phyloP scores from a whole-genome alignment of 208 protist species.

The Leishmania tropica region DNA sequence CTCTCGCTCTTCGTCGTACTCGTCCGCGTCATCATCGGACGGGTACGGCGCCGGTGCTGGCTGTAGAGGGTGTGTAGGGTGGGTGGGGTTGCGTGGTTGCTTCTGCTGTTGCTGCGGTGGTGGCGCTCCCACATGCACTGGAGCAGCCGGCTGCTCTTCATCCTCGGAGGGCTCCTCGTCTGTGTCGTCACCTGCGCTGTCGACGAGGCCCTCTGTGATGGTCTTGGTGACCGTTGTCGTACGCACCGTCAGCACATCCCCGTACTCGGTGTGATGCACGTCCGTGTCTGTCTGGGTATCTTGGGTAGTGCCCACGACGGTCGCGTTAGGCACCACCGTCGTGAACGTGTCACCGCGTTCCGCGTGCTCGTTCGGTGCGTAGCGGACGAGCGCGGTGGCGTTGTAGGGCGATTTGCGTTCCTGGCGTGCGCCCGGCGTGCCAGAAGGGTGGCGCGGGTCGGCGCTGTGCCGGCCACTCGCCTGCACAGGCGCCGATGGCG shows the following conservation, averaged over 20 bases:
- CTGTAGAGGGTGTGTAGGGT: background rate
- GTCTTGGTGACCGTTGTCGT: constrained; percentile 75
- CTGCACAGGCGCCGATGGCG: constrained; percentile 6
- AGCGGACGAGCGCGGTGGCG: constrained; percentile 23
- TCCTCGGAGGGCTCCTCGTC: constrained; percentile 36
- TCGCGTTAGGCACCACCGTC: constrained; percentile 50
- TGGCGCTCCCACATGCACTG: background rate
- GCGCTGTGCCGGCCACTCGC: background rate
- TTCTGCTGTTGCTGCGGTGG: background rate
- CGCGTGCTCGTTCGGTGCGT: constrained; percentile 31
- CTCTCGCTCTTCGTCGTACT: background rate
- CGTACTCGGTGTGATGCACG: constrained; percentile 63
- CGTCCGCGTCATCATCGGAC: background rate
- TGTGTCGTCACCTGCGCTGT: constrained; percentile 22
- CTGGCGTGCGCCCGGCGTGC: background rate
- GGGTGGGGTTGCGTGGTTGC: constrained; percentile 21
- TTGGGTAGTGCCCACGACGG: constrained; percentile 59
- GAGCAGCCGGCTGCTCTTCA: constrained; percentile 18
- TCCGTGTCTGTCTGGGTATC: constrained; percentile 74
- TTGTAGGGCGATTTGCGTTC: background rate
- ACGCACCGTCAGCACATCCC: constrained; percentile 66
- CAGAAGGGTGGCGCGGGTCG: background rate
- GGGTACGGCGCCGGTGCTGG: constrained; percentile 5
- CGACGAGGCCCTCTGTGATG: constrained; percentile 63
- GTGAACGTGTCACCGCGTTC: constrained; percentile 44